Conservation (phyloP, 2,329 filamentous ascomycete species). For the Phialemoniopsis sp. region DNA sequence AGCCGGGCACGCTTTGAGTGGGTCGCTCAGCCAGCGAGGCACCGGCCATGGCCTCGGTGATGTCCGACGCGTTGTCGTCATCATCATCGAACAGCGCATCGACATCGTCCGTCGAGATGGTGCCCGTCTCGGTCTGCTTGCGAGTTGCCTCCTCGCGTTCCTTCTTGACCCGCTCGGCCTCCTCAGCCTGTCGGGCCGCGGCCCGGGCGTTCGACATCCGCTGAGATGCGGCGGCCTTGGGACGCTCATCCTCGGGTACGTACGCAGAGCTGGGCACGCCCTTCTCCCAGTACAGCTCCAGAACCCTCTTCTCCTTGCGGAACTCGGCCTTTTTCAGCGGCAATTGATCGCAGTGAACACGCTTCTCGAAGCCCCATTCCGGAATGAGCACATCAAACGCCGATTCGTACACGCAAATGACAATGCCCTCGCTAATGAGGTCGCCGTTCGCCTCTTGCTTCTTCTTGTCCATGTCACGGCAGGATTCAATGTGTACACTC, state of each 20-base stretch:
- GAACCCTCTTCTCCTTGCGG: constrained; percentile 88
- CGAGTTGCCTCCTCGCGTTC: constrained; percentile 88
- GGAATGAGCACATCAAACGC: constrained; percentile 98
- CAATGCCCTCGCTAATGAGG: constrained; percentile 90
- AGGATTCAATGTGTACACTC: constrained; percentile 97
- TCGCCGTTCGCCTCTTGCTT: constrained; percentile 84
- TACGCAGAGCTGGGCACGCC: constrained; percentile 94
- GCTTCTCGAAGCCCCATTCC: constrained; percentile 98
- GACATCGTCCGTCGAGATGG: constrained; percentile 87
- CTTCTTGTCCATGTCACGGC: constrained; percentile 91
- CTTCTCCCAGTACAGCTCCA: constrained; percentile 99
- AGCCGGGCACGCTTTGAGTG: constrained; percentile 92
- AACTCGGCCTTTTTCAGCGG: constrained; percentile 99
- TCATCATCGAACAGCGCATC: constrained; percentile 96
- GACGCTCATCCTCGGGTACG: constrained; percentile 93
- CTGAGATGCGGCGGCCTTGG: constrained; percentile 73
- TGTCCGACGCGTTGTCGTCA: constrained; percentile 80
- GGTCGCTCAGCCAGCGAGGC: constrained; percentile 86
- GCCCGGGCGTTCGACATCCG: constrained; percentile 71
- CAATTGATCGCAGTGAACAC: constrained; percentile 96
- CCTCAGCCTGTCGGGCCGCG: constrained; percentile 76
- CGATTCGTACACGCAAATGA: constrained; percentile 96
- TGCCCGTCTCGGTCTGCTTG: constrained; percentile 91
- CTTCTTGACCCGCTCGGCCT: constrained; percentile 74
- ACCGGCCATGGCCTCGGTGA: constrained; percentile 87